Conservation (phyloP, 768 basidiomycete species). For the Lepiota subincarnata region DNA sequence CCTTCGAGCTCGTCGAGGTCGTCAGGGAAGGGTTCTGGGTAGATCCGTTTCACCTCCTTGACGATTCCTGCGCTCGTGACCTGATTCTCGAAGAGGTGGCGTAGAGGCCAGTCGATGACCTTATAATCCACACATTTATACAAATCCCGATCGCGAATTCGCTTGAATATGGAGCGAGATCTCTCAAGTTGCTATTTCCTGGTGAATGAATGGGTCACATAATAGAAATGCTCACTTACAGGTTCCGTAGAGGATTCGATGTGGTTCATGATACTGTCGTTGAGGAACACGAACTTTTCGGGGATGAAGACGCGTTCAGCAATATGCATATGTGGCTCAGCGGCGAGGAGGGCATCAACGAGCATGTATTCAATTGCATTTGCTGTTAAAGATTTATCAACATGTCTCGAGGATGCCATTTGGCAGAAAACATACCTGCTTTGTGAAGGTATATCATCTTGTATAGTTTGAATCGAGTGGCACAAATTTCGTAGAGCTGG, state of each 20-base stretch:
- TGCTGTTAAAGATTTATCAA: conserved; percentile 37
- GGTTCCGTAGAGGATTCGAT: conserved; percentile 54
- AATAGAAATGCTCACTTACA: conserved; percentile 31
- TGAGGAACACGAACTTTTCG: conserved; percentile 56
- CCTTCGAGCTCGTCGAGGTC: conserved; percentile 30
- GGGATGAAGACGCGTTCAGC: conserved; percentile 54
- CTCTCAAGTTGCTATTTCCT: conserved; percentile 49
- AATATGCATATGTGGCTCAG: conserved; percentile 62
- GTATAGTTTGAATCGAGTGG: conserved; percentile 74
- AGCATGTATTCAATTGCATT: conserved; percentile 83
- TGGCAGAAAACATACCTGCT: conserved; percentile 39
- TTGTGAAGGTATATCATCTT: conserved; percentile 84
- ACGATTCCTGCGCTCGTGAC: conserved; percentile 44
- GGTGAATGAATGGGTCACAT: not conserved
- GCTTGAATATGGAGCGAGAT: conserved; percentile 59
- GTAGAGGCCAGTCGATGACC: conserved; percentile 36
- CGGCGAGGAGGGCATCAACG: conserved; percentile 66
- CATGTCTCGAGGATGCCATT: not conserved
- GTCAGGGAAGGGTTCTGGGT: conserved; percentile 13
- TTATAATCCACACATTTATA: conserved; percentile 71
- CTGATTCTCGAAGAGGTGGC: conserved; percentile 28
- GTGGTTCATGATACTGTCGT: conserved; percentile 58
- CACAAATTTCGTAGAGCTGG: conserved; percentile 68
- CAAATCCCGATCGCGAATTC: conserved; percentile 59
- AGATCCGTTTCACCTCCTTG: conserved; percentile 28